Conservation (phyloP, 441 rosid species). For the Pelargonium myrrhifolium region DNA sequence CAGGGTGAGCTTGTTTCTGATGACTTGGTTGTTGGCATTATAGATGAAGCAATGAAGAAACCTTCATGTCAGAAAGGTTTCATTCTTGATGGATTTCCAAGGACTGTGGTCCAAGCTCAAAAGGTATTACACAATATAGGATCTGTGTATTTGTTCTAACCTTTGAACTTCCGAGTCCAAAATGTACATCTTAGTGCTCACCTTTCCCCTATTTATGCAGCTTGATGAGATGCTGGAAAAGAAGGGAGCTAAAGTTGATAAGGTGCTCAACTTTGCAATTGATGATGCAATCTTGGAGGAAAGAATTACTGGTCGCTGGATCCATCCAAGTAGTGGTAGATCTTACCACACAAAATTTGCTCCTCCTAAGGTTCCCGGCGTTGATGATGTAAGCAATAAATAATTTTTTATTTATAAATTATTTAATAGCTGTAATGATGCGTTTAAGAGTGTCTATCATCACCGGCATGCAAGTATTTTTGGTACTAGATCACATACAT, state of each 20-base stretch:
- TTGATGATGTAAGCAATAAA: constrained; percentile 42
- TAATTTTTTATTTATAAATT: not conserved
- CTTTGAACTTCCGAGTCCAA: not conserved
- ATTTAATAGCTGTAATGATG: too few species aligned
- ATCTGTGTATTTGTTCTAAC: not conserved
- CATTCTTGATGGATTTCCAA: constrained; percentile 63
- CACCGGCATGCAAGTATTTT: too few species aligned
- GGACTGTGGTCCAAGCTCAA: constrained; percentile 57
- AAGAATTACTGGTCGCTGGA: constrained; percentile 65
- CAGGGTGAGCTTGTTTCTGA: constrained; percentile 59
- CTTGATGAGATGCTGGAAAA: constrained; percentile 58
- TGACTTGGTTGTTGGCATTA: constrained; percentile 65
- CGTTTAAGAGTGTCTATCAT: too few species aligned
- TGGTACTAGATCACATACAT: too few species aligned
- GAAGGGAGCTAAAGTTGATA: constrained; percentile 44
- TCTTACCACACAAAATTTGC: constrained; percentile 58
- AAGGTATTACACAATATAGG: constrained; percentile 30
- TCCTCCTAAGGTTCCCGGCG: constrained; percentile 43
- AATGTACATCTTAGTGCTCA: not conserved
- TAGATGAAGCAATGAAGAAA: constrained; percentile 64
- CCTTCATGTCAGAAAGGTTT: constrained; percentile 57
- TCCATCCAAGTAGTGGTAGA: constrained; percentile 59
- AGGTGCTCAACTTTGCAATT: constrained; percentile 53
- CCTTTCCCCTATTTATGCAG: constrained; percentile 24
- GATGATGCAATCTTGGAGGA: constrained; percentile 60